These are phyloP conservation scores for Sarcocystis neurona DNA, from an alignment of 169 alveolate species.

Conservation along the genomic window DNA sequence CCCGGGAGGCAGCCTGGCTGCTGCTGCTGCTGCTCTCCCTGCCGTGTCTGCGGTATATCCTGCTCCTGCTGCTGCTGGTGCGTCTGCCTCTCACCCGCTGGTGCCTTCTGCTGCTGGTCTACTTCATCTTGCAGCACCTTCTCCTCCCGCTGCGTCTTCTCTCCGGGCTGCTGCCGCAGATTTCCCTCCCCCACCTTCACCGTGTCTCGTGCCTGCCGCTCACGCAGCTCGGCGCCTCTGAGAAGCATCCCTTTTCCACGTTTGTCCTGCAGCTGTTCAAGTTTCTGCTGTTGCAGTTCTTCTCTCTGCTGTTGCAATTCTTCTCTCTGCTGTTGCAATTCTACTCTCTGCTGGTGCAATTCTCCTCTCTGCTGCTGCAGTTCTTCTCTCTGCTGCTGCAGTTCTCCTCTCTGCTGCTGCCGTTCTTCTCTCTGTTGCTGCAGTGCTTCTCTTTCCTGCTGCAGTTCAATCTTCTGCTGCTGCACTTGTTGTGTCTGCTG, in stretches of 20 bases:
- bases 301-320: background rate
- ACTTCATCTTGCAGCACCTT: background rate
- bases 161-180: background rate
- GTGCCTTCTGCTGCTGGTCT: background rate
- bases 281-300: background rate
- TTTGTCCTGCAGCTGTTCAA: no score
- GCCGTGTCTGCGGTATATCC: no score
- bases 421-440: background rate
- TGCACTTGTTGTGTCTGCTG: background rate
- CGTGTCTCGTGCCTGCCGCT: background rate
- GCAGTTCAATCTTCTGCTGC: background rate
- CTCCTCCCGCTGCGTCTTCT: background rate
- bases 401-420: background rate
- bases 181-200: background rate
- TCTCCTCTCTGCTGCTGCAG: background rate
- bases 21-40: no score
- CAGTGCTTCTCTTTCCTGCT: constrained; percentile 3
- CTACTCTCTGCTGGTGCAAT: background rate
- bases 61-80: no score
- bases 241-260: background rate
- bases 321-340: background rate
- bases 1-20: no score
- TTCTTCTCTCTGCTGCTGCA: background rate
- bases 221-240: background rate
- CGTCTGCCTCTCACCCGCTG: background rate